Conservation (phyloP, 192 early-diverging fungal species). For the Funneliformis mosseae region DNA sequence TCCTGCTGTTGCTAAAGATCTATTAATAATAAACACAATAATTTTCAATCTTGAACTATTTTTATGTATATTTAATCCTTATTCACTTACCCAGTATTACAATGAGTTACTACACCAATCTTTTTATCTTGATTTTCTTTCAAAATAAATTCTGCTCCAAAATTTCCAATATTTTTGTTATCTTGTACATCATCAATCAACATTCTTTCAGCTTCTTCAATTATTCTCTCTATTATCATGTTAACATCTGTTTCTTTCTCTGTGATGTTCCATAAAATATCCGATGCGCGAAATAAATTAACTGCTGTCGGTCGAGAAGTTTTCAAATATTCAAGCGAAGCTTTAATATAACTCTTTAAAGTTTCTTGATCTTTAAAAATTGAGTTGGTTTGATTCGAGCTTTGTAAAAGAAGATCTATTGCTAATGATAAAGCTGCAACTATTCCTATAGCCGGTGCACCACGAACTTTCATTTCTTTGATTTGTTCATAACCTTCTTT, state of each 20-base stretch:
- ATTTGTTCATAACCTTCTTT: slow-evolving; percentile 85
- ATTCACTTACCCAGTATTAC: slow-evolving; percentile 88
- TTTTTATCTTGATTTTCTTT: slow-evolving; percentile 37
- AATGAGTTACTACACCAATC: slow-evolving; percentile 87
- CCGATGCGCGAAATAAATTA: slow-evolving; percentile 90
- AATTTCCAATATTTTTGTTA: slow-evolving; percentile 82
- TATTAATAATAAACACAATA: slow-evolving; percentile 35
- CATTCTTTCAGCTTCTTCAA: slow-evolving; percentile 80
- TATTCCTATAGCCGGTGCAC: slow-evolving; percentile 97
- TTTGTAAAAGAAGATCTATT: slow-evolving; percentile 62
- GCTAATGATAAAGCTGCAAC: slow-evolving; percentile 91
- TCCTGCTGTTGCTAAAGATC: slow-evolving; percentile 76
- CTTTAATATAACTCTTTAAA: slow-evolving; percentile 50
- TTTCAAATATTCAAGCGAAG: slow-evolving; percentile 74
- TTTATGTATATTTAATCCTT: not conserved
- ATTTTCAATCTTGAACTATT: too few relatives aligned
- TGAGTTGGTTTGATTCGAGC: slow-evolving; percentile 31
- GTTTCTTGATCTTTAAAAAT: not conserved
- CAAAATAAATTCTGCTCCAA: slow-evolving; percentile 78
- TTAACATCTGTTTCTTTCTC: slow-evolving; percentile 35
- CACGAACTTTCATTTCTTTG: slow-evolving; percentile 89
- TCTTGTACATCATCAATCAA: slow-evolving; percentile 82
- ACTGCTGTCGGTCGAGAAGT: slow-evolving; percentile 96
- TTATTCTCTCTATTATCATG: slow-evolving; percentile 62
- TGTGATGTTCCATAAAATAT: slow-evolving; percentile 49